Evolutionary conservation across 768 basidiomycete species (phyloP).

Genomic region (Phaeotremella fagi): DNA sequence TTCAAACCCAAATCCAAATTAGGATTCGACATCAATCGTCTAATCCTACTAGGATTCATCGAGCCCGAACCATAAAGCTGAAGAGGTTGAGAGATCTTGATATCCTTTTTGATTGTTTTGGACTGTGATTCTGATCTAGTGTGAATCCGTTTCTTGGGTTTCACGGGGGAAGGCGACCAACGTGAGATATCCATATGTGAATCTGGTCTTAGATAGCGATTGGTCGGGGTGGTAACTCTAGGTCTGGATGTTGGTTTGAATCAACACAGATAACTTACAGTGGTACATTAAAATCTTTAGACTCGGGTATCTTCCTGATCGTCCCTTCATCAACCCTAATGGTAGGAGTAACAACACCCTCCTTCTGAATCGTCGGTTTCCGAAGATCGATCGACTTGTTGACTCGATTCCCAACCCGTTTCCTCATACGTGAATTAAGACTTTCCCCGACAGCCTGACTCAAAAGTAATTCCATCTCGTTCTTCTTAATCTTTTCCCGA

Average conservation of each 20-base stretch:
- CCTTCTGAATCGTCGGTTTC: background rate
- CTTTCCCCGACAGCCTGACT: conserved; percentile 5
- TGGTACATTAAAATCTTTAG: background rate
- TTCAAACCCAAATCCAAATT: too few relatives aligned
- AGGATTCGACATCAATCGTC: too few relatives aligned
- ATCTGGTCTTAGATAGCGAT: background rate
- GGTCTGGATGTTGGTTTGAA: background rate
- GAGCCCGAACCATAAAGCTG: too few relatives aligned
- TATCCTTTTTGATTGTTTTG: too few relatives aligned
- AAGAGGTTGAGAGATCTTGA: conserved; percentile 2
- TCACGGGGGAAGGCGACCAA: conserved; percentile 7
- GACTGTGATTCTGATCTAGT: too few relatives aligned
- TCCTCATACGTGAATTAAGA: background rate
- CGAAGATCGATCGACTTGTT: too few relatives aligned
- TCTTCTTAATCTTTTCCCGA: background rate
- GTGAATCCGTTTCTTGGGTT: background rate
- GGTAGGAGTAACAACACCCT: background rate
- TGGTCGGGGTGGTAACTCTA: background rate
- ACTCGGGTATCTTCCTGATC: background rate
- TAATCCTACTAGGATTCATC: too few relatives aligned
- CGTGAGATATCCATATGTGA: background rate
- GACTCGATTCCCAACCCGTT: background rate
- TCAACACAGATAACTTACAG: background rate
- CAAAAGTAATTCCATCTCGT: conserved; percentile 12
- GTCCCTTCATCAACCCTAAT: background rate